Evolutionary conservation across 495 filamentous ascomycete genomes (phyloP).

Genomic region (Hyaloscypha bicolor): DNA sequence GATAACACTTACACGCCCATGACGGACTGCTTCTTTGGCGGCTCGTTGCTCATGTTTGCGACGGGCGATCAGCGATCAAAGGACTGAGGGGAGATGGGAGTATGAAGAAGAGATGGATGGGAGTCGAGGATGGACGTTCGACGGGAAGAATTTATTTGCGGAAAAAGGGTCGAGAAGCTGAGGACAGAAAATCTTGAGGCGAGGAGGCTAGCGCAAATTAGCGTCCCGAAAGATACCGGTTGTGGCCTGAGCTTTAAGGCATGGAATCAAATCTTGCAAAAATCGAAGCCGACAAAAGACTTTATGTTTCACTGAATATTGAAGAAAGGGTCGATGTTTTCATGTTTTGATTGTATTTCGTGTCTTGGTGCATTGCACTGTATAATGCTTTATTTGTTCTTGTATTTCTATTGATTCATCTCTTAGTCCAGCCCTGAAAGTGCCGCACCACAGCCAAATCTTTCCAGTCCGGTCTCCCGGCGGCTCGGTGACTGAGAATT

Average conservation of each 20-base stretch:
- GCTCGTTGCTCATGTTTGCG: constrained; percentile 50
- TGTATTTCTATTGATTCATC: not conserved
- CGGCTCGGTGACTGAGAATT: not conserved
- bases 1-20: constrained; percentile 82
- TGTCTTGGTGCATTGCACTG: not conserved
- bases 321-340: not conserved
- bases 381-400: not conserved
- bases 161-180: constrained; percentile 15
- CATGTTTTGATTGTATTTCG: not conserved
- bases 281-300: not conserved
- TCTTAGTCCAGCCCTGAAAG: not conserved
- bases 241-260: constrained; percentile 6
- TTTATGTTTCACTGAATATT: too few species aligned
- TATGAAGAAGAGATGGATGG: constrained; percentile 26
- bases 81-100: constrained; percentile 38
- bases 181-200: constrained; percentile 2
- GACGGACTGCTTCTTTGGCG: constrained; percentile 70
- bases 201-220: constrained; percentile 14
- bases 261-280: not conserved
- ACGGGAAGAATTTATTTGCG: constrained; percentile 22
- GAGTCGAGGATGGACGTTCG: constrained; percentile 26
- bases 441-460: not conserved
- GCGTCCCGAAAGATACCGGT: constrained; percentile 10
- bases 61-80: constrained; percentile 40
- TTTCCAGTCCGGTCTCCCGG: not conserved